Evolutionary conservation across 495 filamentous ascomycete genomes (phyloP).

Genomic region (Hypomontagnella monticulosa): DNA sequence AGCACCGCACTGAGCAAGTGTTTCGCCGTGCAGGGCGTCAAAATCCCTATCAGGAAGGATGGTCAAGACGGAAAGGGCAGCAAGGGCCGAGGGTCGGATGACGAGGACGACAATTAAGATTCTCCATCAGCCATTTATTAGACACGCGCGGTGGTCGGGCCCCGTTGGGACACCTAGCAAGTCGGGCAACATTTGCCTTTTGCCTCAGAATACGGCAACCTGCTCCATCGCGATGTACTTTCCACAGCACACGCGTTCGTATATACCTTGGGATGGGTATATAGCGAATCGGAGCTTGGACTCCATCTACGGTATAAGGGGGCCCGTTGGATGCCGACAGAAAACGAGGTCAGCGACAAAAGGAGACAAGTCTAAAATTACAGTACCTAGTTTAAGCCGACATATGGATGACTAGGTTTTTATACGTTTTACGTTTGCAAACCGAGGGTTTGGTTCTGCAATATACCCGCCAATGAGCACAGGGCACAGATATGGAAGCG

Average conservation of each 20-base stretch:
- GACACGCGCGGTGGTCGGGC: slow-evolving; percentile 7
- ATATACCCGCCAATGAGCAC: slow-evolving; percentile 38
- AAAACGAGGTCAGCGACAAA: slow-evolving; percentile 27
- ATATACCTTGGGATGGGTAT: slow-evolving; percentile 19
- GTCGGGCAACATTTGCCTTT: slow-evolving; percentile 3
- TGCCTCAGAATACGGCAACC: slow-evolving; percentile 3
- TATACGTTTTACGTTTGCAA: slow-evolving; percentile 34
- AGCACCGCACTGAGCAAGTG: slow-evolving; percentile 92
- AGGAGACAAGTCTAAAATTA: slow-evolving; percentile 15
- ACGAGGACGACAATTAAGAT: slow-evolving; percentile 64
- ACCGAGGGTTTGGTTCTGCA: slow-evolving; percentile 39
- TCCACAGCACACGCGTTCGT: slow-evolving; percentile 13
- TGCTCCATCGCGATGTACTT: slow-evolving; percentile 11
- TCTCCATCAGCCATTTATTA: neutral
- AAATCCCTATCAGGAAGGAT: slow-evolving; percentile 93
- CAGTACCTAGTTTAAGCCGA: slow-evolving; percentile 3
- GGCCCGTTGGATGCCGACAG: slow-evolving; percentile 17
- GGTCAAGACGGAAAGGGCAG: slow-evolving; percentile 64
- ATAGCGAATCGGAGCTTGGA: neutral
- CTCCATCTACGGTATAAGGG: slow-evolving; percentile 11
- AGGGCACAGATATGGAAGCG: slow-evolving; percentile 31
- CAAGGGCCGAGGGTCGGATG: slow-evolving; percentile 68
- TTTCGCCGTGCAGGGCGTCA: slow-evolving; percentile 96
- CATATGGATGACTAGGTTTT: slow-evolving; percentile 30
- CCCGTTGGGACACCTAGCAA: slow-evolving; percentile 8